Conservation (phyloP, 352 stramenopile species). For the Phytophthora tentaculata region DNA sequence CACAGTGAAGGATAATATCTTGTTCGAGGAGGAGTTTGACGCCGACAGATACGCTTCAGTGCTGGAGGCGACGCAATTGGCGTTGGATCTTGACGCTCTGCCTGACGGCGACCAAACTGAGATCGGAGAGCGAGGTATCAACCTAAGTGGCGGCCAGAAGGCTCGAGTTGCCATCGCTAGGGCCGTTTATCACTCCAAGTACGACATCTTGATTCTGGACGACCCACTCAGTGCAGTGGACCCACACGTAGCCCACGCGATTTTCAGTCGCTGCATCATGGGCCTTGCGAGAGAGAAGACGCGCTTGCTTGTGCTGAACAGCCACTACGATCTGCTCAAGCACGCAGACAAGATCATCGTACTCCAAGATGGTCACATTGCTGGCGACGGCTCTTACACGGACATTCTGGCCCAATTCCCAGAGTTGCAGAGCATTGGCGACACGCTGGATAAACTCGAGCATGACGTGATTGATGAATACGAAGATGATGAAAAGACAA, state of each 20-base stretch:
- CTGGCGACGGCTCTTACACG: slow-evolving; percentile 28
- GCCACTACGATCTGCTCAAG: slow-evolving; percentile 39
- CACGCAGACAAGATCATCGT: slow-evolving; percentile 47
- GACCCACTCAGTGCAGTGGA: too few relatives aligned
- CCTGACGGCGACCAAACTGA: slow-evolving; percentile 91
- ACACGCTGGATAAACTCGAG: slow-evolving; percentile 24
- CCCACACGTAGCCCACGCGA: slow-evolving; percentile 42
- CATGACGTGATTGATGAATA: slow-evolving; percentile 36
- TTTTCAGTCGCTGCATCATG: slow-evolving; percentile 44
- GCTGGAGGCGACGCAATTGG: slow-evolving; percentile 81
- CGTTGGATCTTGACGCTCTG: slow-evolving; percentile 85
- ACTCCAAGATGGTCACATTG: slow-evolving; percentile 34
- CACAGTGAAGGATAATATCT: slow-evolving; percentile 84
- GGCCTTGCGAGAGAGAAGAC: slow-evolving; percentile 37
- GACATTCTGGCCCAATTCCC: slow-evolving; percentile 31
- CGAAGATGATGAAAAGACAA: slow-evolving; percentile 4
- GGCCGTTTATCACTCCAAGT: slow-evolving; percentile 83
- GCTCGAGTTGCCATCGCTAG: slow-evolving; percentile 84
- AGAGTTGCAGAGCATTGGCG: slow-evolving; percentile 31
- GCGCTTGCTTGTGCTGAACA: slow-evolving; percentile 86
- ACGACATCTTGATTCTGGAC: slow-evolving; percentile 58
- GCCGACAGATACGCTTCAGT: slow-evolving; percentile 46
- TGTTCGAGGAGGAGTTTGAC: slow-evolving; percentile 41
- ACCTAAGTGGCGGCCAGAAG: slow-evolving; percentile 94
- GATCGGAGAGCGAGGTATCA: slow-evolving; percentile 96